Conservation (phyloP, 2,329 filamentous ascomycete genomes). For the Penicillium sp. region DNA sequence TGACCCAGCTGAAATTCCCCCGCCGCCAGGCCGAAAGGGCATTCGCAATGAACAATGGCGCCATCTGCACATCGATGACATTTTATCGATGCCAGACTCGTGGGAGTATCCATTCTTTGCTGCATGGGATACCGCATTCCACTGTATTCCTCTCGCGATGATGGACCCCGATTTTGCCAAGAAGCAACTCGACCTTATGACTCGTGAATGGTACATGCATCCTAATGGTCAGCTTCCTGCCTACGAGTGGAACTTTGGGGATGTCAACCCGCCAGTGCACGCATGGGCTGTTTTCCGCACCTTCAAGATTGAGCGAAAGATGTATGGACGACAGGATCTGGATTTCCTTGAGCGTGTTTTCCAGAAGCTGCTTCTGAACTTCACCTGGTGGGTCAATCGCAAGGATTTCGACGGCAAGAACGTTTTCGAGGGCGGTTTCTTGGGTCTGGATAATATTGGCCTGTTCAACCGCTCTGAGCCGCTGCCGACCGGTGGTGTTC, state of each 20-base stretch:
- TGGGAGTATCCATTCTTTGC: constrained; percentile 99
- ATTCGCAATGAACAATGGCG: constrained; percentile 90
- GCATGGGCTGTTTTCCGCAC: constrained; percentile 94
- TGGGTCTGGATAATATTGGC: constrained; percentile 95
- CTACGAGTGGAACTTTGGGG: constrained; percentile 96
- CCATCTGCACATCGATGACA: constrained; percentile 91
- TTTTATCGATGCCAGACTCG: constrained; percentile 95
- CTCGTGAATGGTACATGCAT: constrained; percentile 98
- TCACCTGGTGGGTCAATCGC: constrained; percentile 99
- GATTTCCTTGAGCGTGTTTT: constrained; percentile 96
- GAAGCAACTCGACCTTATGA: constrained; percentile 95
- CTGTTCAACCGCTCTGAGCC: constrained; percentile 97
- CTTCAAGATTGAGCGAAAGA: constrained; percentile 97
- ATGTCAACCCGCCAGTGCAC: constrained; percentile 95
- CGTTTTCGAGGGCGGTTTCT: constrained; percentile 93
- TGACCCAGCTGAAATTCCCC: constrained; percentile 83
- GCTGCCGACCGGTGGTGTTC: constrained; percentile 84
- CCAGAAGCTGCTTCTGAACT: constrained; percentile 92
- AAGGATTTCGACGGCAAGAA: constrained; percentile 96
- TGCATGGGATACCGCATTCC: constrained; percentile 95
- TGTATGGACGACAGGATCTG: constrained; percentile 91
- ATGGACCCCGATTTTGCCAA: constrained; percentile 97
- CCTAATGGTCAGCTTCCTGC: constrained; percentile 93
- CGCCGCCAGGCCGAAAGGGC: constrained; percentile 74
- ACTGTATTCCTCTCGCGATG: constrained; percentile 94